Evolutionary conservation across 345 rosid genomes (phyloP).

Genomic region (Populus deltoides): DNA sequence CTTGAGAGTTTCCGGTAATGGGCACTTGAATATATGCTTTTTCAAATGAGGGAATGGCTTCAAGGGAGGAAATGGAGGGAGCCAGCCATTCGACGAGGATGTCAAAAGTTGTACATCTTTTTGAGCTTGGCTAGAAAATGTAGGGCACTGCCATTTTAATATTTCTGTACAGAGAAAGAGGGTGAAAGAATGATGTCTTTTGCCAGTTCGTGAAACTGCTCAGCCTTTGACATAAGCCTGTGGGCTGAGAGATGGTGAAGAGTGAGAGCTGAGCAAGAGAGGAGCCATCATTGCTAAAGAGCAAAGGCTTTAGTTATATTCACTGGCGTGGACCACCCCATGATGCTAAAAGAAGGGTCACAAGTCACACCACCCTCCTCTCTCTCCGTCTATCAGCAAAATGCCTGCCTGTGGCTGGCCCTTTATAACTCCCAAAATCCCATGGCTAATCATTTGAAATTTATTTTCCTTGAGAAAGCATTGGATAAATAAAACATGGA

Average conservation of each 20-base stretch:
- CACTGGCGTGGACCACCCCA: slow-evolving; percentile 43
- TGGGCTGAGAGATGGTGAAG: background rate
- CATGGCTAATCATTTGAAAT: slow-evolving; percentile 40
- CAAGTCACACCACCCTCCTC: slow-evolving; percentile 15
- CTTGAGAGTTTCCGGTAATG: slow-evolving; percentile 18
- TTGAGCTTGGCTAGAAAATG: slow-evolving; percentile 31
- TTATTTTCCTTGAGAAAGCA: slow-evolving; percentile 3
- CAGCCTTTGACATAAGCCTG: slow-evolving; percentile 20
- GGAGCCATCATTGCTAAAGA: slow-evolving; percentile 35
- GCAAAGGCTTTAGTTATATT: slow-evolving; percentile 14
- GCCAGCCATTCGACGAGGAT: slow-evolving; percentile 25
- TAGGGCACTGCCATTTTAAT: slow-evolving; percentile 12
- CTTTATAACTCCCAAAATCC: slow-evolving; percentile 30
- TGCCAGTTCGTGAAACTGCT: slow-evolving; percentile 25
- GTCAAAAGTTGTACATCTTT: slow-evolving; percentile 29
- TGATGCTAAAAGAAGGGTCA: slow-evolving; percentile 21
- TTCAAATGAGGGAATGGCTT: slow-evolving; percentile 12
- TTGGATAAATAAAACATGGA: background rate
- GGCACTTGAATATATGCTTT: slow-evolving; percentile 25
- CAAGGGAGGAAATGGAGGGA: slow-evolving; percentile 18
- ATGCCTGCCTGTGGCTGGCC: slow-evolving; percentile 4
- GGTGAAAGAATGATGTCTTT: slow-evolving; percentile 9
- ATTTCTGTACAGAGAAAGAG: background rate
- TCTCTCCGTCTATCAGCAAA: background rate
- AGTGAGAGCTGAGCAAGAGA: background rate